Base-by-base conservation (phyloP, 108 stramenopile genomes). In the Cyclostephanos invisitatus region DNA sequence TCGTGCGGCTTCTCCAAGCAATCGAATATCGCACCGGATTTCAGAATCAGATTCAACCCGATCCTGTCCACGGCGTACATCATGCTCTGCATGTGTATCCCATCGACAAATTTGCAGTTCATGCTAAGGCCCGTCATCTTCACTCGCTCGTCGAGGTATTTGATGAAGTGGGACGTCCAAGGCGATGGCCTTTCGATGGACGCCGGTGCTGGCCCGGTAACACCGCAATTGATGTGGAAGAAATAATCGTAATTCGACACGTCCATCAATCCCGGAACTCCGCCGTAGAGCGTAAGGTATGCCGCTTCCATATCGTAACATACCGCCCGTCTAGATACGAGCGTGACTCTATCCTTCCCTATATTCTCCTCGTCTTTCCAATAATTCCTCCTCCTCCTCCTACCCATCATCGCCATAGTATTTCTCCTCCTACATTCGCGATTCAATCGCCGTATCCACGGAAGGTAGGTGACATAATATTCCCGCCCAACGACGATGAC, bases 271-370 rank as follows among this genome's bases (percentile, higher is more conserved):
- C 53, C 53, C 0, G 53, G 22, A 21, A 77, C 68, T 15, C 32
- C 62, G 0, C 27, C 65, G 25, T 68, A 15, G 18, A 64, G 27
- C 4, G 67, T 36, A 5, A 47, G 42, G 11, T 40, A n/a, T 1
- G 64, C 49, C 21, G 75, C 46, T 37, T 62, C 75, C 75, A 77
- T 51, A 36, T 77, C 75, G 15, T 70, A 70, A 28, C 75, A 77
- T 10, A 21, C 29, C 35, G 21, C 9, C 32, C 67, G 21, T 1
- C 75, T 46, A n/a, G 44, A 32, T 17, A 68, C 46, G 27, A 70
- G 42, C 0, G 32, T 42, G n/a, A 77, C 11, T 10, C 25, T 25
- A 32, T 24, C 24, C 6, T 7, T 18, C 24, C 7, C n/a, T 7
- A 1, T 18, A 3, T 14, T 15, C 24, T 25, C 36, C 9, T 32